Percentiles rank a stretch among this genome's conserved stretches.
These are phyloP conservation scores for Lentinula edodes DNA, from an alignment of 768 basidiomycete species.

Conservation along the genomic window DNA sequence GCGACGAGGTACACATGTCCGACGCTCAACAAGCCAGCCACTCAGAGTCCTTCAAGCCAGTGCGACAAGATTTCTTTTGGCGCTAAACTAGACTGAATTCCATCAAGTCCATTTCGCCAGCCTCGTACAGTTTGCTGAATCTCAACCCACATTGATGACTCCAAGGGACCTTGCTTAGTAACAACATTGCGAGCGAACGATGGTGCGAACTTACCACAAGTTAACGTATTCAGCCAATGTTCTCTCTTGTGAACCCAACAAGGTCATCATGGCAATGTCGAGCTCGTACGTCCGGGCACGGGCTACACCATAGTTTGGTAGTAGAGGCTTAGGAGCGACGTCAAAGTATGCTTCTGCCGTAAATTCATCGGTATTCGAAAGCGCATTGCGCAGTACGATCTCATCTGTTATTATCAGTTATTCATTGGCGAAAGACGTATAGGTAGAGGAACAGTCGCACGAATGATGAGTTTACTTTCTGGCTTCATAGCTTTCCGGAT, in stretches of 20 bases:
- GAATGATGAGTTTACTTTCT: conserved; percentile 28
- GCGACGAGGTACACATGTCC: too few species aligned
- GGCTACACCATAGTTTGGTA: conserved; percentile 43
- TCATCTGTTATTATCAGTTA: conserved; percentile 23
- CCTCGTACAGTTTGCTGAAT: conserved; percentile 31
- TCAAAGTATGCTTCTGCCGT: conserved; percentile 4
- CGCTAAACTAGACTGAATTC: conserved; percentile 18
- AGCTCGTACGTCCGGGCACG: conserved; percentile 32
- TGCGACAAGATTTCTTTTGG: too few species aligned
- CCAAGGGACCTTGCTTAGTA: not conserved
- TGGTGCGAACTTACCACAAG: conserved; percentile 18
- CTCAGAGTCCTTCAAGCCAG: too few species aligned
- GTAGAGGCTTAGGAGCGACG: conserved; percentile 33
- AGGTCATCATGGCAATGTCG: conserved; percentile 41
- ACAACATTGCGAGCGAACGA: too few species aligned
- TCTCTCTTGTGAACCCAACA: conserved; percentile 37
- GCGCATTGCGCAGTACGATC: conserved; percentile 26
- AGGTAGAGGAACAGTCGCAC: conserved; percentile 17
- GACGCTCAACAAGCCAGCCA: too few species aligned
- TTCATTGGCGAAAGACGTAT: not conserved
- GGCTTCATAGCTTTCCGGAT: conserved; percentile 30
- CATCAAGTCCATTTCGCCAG: conserved; percentile 26
- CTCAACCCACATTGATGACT: conserved; percentile 21
- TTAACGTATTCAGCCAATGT: conserved; percentile 32
- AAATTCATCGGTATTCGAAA: conserved; percentile 6